Percentiles rank a stretch among this genome's conserved stretches.
Evolutionary conservation across 257 asterid species (phyloP).

Genomic region (Solanum megistacrolobum): DNA sequence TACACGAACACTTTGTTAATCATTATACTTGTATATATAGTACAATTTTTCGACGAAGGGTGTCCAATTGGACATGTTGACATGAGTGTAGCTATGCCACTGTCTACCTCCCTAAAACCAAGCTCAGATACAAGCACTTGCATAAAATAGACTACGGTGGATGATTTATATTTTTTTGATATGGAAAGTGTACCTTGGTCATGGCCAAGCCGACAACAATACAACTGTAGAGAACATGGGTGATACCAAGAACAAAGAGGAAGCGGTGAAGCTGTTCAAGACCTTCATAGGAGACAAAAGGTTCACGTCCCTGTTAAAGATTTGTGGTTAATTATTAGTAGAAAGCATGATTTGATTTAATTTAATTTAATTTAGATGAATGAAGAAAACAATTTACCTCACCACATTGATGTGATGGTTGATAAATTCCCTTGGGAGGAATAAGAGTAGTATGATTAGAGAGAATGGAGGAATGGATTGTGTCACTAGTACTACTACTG

Average conservation of each 20-base stretch:
- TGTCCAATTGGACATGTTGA: too few species aligned
- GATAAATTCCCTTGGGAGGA: conserved; percentile 38
- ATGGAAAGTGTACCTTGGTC: conserved; percentile 57
- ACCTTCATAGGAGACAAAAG: conserved; percentile 82
- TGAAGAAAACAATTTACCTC: conserved; percentile 28
- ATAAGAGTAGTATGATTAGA: conserved; percentile 36
- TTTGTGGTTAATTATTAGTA: not conserved
- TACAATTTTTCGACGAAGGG: too few species aligned
- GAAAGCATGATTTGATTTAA: not conserved
- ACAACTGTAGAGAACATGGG: conserved; percentile 75
- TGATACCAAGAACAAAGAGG: conserved; percentile 79
- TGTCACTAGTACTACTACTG: conserved; percentile 2
- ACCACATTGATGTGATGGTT: conserved; percentile 52
- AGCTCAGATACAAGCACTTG: not conserved
- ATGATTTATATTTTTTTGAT: not conserved
- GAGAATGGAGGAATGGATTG: conserved; percentile 9
- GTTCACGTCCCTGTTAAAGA: conserved; percentile 63
- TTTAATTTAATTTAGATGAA: not conserved
- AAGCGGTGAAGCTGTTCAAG: conserved; percentile 82
- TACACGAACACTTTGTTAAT: too few species aligned
- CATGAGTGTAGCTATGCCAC: too few species aligned
- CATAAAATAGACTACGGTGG: not conserved
- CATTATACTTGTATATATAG: too few species aligned
- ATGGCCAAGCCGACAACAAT: conserved; percentile 69
- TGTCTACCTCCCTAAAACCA: not conserved